Percentiles rank a stretch among this genome's conserved stretches.
These are phyloP conservation scores for Lepidium sativum DNA, from an alignment of 345 rosid genomes.

Conservation along the genomic window DNA sequence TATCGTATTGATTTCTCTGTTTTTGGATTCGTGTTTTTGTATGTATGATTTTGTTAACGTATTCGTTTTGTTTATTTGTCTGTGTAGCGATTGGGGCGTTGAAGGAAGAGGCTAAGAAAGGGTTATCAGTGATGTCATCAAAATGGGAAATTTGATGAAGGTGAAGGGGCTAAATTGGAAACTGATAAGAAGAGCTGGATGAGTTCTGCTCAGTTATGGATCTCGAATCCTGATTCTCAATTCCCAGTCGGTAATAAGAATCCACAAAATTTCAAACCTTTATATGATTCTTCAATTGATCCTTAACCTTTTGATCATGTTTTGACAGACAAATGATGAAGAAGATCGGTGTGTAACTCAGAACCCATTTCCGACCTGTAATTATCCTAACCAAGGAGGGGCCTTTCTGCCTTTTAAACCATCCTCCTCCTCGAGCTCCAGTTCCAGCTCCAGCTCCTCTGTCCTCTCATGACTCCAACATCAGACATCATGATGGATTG, in stretches of 20 bases:
- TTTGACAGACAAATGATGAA: constrained; percentile 34
- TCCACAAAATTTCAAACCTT: background rate
- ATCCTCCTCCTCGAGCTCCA: constrained; percentile 18
- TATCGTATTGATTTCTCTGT: constrained; percentile 9
- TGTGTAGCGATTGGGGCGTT: constrained; percentile 46
- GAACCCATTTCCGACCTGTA: constrained; percentile 32
- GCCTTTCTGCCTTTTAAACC: constrained; percentile 37
- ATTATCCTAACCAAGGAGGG: constrained; percentile 27
- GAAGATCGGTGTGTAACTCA: constrained; percentile 32
- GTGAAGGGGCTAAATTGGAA: constrained; percentile 19
- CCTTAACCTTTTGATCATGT: constrained; percentile 6
- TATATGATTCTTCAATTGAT: background rate
- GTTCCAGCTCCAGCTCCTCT: constrained; percentile 18
- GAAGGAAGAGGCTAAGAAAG: constrained; percentile 41
- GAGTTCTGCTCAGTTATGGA: constrained; percentile 69
- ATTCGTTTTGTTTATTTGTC: background rate
- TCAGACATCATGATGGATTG: constrained; percentile 15
- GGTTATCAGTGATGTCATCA: constrained; percentile 20
- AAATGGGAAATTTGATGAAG: constrained; percentile 29
- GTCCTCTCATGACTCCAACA: constrained; percentile 30
- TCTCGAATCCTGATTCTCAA: constrained; percentile 32
- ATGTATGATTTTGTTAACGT: background rate
- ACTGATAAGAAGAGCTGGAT: constrained; percentile 53
- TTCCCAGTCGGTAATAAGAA: constrained; percentile 30
- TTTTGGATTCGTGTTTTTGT: background rate